These are phyloP conservation scores for Claviceps sp. DNA, from an alignment of 2,329 filamentous ascomycete species.

Conservation along the genomic window DNA sequence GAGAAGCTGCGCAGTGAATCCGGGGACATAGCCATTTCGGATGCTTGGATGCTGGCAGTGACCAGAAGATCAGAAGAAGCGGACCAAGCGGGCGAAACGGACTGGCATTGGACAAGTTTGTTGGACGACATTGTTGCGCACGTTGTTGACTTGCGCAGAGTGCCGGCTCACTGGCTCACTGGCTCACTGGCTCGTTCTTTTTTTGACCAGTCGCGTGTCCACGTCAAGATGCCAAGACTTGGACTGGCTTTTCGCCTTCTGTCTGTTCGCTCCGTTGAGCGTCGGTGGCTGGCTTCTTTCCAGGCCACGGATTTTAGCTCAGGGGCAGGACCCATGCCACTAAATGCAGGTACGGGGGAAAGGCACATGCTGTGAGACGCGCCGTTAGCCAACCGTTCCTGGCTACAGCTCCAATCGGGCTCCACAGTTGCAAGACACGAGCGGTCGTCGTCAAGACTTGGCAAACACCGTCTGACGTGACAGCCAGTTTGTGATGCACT, in stretches of 20 bases:
- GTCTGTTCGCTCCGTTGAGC: not conserved
- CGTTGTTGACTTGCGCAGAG: not conserved
- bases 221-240: not conserved
- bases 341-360: conserved; percentile 14
- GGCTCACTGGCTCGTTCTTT: no score
- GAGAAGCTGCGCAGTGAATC: not conserved
- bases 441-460: not conserved
- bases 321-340: conserved; percentile 5
- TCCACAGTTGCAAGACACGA: not conserved
- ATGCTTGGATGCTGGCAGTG: no score
- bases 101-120: not conserved
- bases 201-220: not conserved
- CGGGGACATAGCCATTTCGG: not conserved
- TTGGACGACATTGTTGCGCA: not conserved
- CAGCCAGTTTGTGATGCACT: no score
- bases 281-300: not conserved
- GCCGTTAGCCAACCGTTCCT: conserved; percentile 16
- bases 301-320: conserved; percentile 3
- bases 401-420: not conserved
- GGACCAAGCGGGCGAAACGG: not conserved
- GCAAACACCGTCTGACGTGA: no score
- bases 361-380: conserved; percentile 19
- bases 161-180: not conserved
- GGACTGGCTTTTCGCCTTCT: not conserved
- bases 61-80: not conserved